Percentiles rank a stretch among this genome's conserved stretches.
Evolutionary conservation across 2,329 filamentous ascomycete species (phyloP).

Genomic region (Aspergillus sp.): DNA sequence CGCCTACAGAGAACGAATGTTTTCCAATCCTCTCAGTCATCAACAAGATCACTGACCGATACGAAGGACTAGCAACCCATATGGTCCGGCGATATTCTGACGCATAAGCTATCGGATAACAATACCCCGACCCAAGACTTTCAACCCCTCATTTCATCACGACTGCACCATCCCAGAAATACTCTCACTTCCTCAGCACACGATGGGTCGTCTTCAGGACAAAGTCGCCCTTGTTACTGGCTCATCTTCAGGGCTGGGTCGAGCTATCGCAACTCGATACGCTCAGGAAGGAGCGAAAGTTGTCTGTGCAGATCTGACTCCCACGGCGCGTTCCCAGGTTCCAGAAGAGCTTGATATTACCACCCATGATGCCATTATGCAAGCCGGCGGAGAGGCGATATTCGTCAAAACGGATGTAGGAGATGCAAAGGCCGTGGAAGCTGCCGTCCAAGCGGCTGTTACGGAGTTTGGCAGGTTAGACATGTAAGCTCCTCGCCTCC

Average conservation of each 20-base stretch:
- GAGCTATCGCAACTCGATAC: constrained; percentile 44
- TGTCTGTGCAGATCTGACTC: constrained; percentile 41
- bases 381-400: constrained; percentile 34
- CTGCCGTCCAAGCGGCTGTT: constrained; percentile 35
- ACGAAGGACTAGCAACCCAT: too few species aligned
- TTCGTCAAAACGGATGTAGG: constrained; percentile 48
- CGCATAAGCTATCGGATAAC: too few species aligned
- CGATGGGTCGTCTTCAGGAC: constrained; percentile 20
- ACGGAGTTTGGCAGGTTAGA: constrained; percentile 41
- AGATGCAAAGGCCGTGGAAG: constrained; percentile 33
- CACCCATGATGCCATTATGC: constrained; percentile 41
- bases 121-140: too few species aligned
- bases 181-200: not conserved
- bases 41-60: too few species aligned
- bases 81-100: too few species aligned
- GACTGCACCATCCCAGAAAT: too few species aligned
- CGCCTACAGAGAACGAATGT: too few species aligned
- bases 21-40: too few species aligned
- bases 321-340: constrained; percentile 5
- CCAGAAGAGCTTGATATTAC: constrained; percentile 29
- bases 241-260: constrained; percentile 46
- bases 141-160: too few species aligned
- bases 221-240: constrained; percentile 47
- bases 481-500: constrained; percentile 34
- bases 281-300: constrained; percentile 40